Evolutionary conservation across 495 filamentous ascomycete species (phyloP), one percentile per base, ranked within the genome.

Genomic region (Evansstolkia leycettana): DNA sequence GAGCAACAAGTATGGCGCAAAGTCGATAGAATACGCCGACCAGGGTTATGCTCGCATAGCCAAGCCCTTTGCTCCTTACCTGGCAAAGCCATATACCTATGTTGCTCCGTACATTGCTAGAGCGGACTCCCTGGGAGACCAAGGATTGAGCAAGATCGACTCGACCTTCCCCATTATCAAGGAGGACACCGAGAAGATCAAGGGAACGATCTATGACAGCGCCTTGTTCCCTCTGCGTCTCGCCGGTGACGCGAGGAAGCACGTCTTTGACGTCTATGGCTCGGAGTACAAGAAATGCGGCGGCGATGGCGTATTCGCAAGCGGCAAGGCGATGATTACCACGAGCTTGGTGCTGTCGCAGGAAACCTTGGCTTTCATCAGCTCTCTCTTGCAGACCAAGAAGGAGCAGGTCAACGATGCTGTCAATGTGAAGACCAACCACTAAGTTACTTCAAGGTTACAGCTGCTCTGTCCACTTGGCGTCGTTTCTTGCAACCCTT

Each of bases 131-230:
- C 59, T 94, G 31, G 90, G 83, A 46, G 78, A 88, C 60, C 61
- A 69, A 46, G 72, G 81, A 11, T 70, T 98, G 42, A 66, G 48
- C 38, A 75, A 73, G 45, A 72, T 95, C 43, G 90, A 96, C 40
- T 51, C 67, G 35, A 75, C 63, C 40, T 85, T 94, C 65, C 90
- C 90, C 17, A 70, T 82, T 48, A 75, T 98, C 46, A 94, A 85
- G 66, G 81, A 94, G 57, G 78, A 88, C 14, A 87, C 85, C 7
- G 60, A 75, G 26, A 83, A 83, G 54, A 69, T 98, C 38, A 72
- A 76, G 52, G 66, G 59, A 39, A 76, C 73, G 9, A 71, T 82
- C 48, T 66, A 75, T 46, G 63, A 72, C 41, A 57, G 71, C n/a
- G 72, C 76, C 20, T 69, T 66, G 41, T 72, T 77, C 48, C 88